Evolutionary conservation across 23 red algal genomes (phyloP).

Genomic region (Agarophyton chilense): DNA sequence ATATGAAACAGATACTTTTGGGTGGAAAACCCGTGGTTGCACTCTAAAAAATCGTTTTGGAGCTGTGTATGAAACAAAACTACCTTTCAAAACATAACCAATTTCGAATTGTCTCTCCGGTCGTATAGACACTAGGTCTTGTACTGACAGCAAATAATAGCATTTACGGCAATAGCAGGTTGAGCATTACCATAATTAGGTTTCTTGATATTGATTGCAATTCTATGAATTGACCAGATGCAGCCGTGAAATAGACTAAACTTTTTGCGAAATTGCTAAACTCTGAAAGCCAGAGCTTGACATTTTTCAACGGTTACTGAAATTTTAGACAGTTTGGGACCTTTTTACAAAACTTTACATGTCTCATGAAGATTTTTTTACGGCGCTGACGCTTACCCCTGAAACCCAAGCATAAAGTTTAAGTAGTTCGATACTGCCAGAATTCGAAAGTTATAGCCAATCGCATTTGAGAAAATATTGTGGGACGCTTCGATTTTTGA

Average conservation of each 20-base stretch:
- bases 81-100: no score
- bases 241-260: constrained; percentile 7
- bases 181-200: background rate
- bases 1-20: no score
- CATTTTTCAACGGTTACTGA: background rate
- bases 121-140: constrained; percentile 18
- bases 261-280: background rate
- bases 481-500: background rate
- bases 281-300: background rate
- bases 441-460: background rate
- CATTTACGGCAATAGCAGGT: constrained; percentile 17
- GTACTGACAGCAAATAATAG: constrained; percentile 4
- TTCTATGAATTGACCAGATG: constrained; percentile 2
- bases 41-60: no score
- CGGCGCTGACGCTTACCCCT: background rate
- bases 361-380: constrained; percentile 20
- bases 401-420: constrained; percentile 2
- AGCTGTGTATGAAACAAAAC: no score
- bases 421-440: constrained; percentile 2
- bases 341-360: background rate
- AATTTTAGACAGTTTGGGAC: background rate
- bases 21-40: no score
- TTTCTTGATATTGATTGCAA: constrained; percentile 9
- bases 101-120: no score
- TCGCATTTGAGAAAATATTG: constrained; percentile 9